Evolutionary conservation across 805 yeast species (phyloP).

Genomic region (Saccharomycopsis vini): DNA sequence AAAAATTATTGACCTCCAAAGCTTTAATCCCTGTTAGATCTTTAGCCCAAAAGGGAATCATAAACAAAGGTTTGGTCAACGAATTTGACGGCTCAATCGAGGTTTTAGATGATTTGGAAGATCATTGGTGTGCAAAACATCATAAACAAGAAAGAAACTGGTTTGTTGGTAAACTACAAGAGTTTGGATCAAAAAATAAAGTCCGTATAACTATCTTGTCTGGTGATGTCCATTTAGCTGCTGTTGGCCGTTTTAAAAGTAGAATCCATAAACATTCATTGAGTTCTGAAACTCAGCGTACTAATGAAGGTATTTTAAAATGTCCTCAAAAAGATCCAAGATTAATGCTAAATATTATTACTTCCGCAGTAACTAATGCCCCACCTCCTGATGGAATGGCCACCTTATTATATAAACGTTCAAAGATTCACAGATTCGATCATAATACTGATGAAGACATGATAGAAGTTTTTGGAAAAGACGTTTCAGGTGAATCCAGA

Average conservation of each 20-base stretch:
- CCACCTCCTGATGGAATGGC: slow-evolving; percentile 93
- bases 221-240: slow-evolving; percentile 91
- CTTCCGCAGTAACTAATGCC: slow-evolving; percentile 85
- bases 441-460: slow-evolving; percentile 66
- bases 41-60: slow-evolving; percentile 50
- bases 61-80: slow-evolving; percentile 66
- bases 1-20: slow-evolving; percentile 56
- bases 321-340: slow-evolving; percentile 64
- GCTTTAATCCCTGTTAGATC: slow-evolving; percentile 55
- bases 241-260: slow-evolving; percentile 68
- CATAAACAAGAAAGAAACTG: slow-evolving; percentile 81
- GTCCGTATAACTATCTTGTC: slow-evolving; percentile 75
- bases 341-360: slow-evolving; percentile 71
- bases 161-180: slow-evolving; percentile 51
- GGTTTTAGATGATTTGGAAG: slow-evolving; percentile 84
- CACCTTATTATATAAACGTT: slow-evolving; percentile 54
- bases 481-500: slow-evolving; percentile 45
- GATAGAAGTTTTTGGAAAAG: slow-evolving; percentile 57
- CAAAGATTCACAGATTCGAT: slow-evolving; percentile 60
- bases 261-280: slow-evolving; percentile 38
- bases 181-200: slow-evolving; percentile 53
- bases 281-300: slow-evolving; percentile 27
- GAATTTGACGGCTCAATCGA: slow-evolving; percentile 90
- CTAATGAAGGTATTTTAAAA: slow-evolving; percentile 32
- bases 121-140: slow-evolving; percentile 89